Conservation (phyloP, 2,329 filamentous ascomycete genomes). For the Juglanconis sp. region DNA sequence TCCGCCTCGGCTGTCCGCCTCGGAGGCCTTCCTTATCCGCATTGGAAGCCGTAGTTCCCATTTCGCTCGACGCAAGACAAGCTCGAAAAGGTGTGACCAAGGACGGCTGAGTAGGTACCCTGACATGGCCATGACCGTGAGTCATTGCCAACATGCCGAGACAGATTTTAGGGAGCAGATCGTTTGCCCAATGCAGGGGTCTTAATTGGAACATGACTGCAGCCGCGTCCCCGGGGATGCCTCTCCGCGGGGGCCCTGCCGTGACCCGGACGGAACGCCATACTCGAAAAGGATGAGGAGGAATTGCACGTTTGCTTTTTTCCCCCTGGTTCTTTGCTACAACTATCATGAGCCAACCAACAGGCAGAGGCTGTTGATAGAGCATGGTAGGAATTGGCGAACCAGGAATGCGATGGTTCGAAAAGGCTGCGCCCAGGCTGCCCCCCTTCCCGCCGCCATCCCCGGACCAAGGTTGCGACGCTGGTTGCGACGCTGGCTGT, state of each 20-base stretch:
- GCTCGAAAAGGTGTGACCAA: conserved; percentile 4
- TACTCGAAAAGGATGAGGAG: neutral
- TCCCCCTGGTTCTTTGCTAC: neutral
- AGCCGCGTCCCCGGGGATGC: conserved; percentile 5
- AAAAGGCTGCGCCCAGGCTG: neutral
- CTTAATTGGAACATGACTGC: conserved; percentile 16
- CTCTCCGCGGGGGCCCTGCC: conserved; percentile 4
- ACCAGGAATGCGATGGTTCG: neutral
- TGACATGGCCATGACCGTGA: conserved; percentile 5
- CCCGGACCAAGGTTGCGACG: neutral
- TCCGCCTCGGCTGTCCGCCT: too few relatives aligned
- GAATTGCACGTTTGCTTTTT: conserved; percentile 1
- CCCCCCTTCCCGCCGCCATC: neutral
- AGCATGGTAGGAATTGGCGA: conserved; percentile 2
- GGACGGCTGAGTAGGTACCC: neutral
- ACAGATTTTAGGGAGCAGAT: conserved; percentile 7
- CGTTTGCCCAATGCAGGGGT: conserved; percentile 8
- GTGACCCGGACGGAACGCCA: conserved; percentile 1
- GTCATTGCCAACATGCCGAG: conserved; percentile 15
- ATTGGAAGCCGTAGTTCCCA: neutral
- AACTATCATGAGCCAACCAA: neutral
- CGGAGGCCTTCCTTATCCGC: too few relatives aligned
- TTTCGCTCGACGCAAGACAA: conserved; percentile 6
- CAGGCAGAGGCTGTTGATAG: neutral
- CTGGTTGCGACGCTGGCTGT: neutral